These are phyloP conservation scores for Phytophthora hybrid DNA, from an alignment of 352 stramenopile genomes.

Conservation along the genomic window DNA sequence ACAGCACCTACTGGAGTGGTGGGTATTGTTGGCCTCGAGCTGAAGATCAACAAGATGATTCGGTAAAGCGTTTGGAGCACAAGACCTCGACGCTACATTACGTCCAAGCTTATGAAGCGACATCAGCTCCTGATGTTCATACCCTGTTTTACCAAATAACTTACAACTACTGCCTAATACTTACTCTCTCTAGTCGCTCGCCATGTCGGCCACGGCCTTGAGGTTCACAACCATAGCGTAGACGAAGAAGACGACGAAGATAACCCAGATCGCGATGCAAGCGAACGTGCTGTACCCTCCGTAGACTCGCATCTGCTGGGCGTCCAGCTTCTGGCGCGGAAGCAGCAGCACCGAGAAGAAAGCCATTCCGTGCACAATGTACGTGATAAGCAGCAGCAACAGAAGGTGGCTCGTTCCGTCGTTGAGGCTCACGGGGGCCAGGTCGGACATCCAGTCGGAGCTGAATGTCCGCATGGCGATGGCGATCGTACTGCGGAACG, in stretches of 20 bases:
- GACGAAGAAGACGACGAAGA: slow-evolving; percentile 68
- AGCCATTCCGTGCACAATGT: slow-evolving; percentile 58
- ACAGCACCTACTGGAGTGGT: slow-evolving; percentile 27
- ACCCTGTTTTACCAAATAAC: slow-evolving; percentile 29
- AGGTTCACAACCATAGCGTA: slow-evolving; percentile 66
- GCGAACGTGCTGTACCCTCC: slow-evolving; percentile 67
- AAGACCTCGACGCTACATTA: neutral
- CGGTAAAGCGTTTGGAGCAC: neutral
- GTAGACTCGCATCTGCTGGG: slow-evolving; percentile 72
- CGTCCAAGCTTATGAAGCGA: slow-evolving; percentile 1
- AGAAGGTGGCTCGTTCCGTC: slow-evolving; percentile 41
- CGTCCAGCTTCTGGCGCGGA: slow-evolving; percentile 67
- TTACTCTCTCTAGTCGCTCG: slow-evolving; percentile 16
- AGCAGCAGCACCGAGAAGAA: slow-evolving; percentile 66
- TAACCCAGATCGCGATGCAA: slow-evolving; percentile 57
- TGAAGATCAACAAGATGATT: neutral
- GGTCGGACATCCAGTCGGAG: slow-evolving; percentile 51
- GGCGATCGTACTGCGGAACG: slow-evolving; percentile 67
- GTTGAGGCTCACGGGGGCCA: slow-evolving; percentile 35
- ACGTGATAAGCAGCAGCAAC: slow-evolving; percentile 61
- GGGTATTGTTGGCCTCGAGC: no score
- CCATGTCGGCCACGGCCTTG: slow-evolving; percentile 50
- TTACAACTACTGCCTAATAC: slow-evolving; percentile 28
- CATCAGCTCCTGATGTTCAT: slow-evolving; percentile 14
- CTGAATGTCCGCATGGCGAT: slow-evolving; percentile 66